Conservation (phyloP, 2,329 filamentous ascomycete species). For the Hypoxylon rubiginosum region DNA sequence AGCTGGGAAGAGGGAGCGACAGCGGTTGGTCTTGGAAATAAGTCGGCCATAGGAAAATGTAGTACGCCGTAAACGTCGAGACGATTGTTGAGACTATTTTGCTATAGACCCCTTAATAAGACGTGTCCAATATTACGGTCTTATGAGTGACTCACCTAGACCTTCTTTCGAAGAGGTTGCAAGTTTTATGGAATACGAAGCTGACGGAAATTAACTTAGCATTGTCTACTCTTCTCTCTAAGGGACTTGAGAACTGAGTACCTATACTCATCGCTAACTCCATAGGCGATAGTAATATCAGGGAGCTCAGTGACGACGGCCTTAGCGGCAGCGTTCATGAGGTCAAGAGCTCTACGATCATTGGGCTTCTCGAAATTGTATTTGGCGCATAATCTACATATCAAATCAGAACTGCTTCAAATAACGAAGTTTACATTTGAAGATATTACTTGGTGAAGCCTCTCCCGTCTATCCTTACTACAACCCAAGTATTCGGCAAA, state of each 20-base stretch:
- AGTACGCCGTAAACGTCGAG: constrained; percentile 93
- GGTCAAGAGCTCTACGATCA: constrained; percentile 84
- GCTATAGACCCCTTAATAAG: constrained; percentile 59
- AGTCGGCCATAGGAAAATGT: constrained; percentile 82
- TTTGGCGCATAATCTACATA: constrained; percentile 79
- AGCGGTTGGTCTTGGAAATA: constrained; percentile 81
- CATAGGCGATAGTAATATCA: constrained; percentile 90
- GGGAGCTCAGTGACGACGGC: constrained; percentile 86
- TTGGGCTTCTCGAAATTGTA: constrained; percentile 94
- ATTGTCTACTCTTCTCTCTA: neutral
- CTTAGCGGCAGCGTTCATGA: constrained; percentile 95
- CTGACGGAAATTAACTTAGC: constrained; percentile 59
- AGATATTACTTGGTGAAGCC: constrained; percentile 88
- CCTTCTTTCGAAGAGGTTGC: constrained; percentile 86
- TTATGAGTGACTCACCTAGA: constrained; percentile 69
- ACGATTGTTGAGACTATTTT: constrained; percentile 93
- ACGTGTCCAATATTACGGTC: neutral
- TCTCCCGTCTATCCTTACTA: constrained; percentile 92
- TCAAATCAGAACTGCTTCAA: constrained; percentile 20
- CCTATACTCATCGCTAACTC: constrained; percentile 95
- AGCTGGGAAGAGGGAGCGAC: constrained; percentile 83
- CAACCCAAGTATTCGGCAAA: constrained; percentile 94
- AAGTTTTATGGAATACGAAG: constrained; percentile 89
- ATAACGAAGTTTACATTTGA: constrained; percentile 5
- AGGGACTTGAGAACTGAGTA: constrained; percentile 49